phyloP scores from a whole-genome alignment of 2,329 filamentous ascomycete genomes.

The Cadophora sp. region DNA sequence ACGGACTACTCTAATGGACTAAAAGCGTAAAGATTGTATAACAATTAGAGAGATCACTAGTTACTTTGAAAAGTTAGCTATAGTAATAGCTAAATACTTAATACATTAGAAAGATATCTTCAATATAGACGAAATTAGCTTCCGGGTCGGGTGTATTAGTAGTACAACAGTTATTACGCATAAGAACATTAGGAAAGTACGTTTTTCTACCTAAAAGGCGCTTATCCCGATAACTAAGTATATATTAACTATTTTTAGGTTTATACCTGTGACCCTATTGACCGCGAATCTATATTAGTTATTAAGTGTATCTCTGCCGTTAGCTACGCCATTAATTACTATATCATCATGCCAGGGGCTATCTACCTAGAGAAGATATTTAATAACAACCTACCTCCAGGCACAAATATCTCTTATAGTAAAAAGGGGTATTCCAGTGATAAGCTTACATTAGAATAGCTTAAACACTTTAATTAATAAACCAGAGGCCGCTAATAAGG shows the following conservation, averaged over 20 bases:
- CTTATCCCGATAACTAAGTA: too few species aligned
- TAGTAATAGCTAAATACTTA: background rate
- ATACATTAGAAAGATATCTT: conserved; percentile 5
- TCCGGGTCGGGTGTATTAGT: background rate
- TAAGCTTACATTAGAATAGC: background rate
- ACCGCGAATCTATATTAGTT: background rate
- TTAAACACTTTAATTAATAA: background rate
- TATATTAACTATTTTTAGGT: background rate
- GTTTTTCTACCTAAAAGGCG: background rate
- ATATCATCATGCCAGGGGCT: background rate
- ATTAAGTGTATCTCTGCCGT: background rate
- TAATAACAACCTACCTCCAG: background rate
- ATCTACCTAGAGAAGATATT: background rate
- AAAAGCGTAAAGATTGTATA: conserved; percentile 3
- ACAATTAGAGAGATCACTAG: background rate
- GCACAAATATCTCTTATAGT: background rate
- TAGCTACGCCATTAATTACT: background rate
- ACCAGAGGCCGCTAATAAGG: background rate
- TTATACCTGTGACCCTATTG: background rate
- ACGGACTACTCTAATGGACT: background rate
- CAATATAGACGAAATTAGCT: background rate
- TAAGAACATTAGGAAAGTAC: background rate
- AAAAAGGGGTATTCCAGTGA: background rate
- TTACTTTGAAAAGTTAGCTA: background rate
- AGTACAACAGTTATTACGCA: background rate